Evolutionary conservation across 1,284 basidiomycete genomes (phyloP).

Genomic region (Ceratobasidium theobromae): DNA sequence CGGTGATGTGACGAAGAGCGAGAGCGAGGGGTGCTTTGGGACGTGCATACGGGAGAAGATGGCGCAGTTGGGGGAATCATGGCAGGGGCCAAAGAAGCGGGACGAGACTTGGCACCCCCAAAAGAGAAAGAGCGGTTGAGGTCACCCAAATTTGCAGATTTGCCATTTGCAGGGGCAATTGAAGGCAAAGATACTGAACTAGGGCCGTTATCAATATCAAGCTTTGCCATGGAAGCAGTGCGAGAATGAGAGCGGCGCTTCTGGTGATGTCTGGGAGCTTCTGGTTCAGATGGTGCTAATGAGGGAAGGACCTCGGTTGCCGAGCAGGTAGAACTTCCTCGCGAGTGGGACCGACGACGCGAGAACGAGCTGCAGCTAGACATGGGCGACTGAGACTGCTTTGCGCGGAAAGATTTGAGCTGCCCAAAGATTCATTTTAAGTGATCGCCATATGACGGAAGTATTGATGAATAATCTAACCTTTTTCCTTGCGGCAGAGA

Average conservation of each 20-base stretch:
- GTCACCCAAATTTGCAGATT: conserved; percentile 10
- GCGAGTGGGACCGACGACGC: conserved; percentile 70
- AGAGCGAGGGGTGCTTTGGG: conserved; percentile 36
- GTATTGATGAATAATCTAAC: neutral
- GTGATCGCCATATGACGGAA: neutral
- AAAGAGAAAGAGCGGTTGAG: conserved; percentile 52
- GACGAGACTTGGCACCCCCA: conserved; percentile 3
- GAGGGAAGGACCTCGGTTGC: neutral
- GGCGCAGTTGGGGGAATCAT: neutral
- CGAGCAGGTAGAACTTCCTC: conserved; percentile 39
- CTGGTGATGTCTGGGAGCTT: conserved; percentile 9
- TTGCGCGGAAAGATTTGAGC: conserved; percentile 29
- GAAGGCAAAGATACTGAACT: conserved; percentile 1
- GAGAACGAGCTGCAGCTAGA: conserved; percentile 40
- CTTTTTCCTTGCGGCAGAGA: conserved; percentile 21
- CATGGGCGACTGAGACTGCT: conserved; percentile 11
- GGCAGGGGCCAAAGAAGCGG: neutral
- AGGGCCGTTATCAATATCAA: neutral
- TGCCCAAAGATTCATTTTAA: neutral
- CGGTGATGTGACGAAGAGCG: conserved; percentile 76
- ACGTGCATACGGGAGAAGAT: neutral
- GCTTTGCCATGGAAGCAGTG: conserved; percentile 18
- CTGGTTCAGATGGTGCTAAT: neutral
- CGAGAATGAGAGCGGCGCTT: conserved; percentile 31
- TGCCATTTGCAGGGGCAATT: neutral